Conservation (phyloP, 2,329 filamentous ascomycete species). For the Trichophyton mentagrophytes region DNA sequence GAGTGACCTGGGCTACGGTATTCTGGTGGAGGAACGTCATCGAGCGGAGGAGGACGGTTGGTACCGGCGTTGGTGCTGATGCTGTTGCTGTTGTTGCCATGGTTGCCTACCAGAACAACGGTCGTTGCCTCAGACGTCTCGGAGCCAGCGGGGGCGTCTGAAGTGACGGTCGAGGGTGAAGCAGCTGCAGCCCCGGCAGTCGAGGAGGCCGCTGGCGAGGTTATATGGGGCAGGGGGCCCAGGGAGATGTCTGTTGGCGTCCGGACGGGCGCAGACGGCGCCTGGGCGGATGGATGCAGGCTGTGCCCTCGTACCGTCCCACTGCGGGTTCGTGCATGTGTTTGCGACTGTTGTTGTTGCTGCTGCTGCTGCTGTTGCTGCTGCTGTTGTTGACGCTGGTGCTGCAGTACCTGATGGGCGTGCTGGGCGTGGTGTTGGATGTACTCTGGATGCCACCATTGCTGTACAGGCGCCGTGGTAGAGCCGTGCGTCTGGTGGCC, state of each 20-base stretch:
- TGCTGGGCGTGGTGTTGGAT: conserved; percentile 11
- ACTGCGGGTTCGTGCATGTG: conserved; percentile 50
- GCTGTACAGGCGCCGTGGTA: neutral
- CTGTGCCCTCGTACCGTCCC: conserved; percentile 57
- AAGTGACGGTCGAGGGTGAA: conserved; percentile 28
- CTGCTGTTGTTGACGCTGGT: neutral
- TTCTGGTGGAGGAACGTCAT: conserved; percentile 50
- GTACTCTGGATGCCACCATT: conserved; percentile 24
- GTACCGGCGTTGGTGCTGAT: neutral
- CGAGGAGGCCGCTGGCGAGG: conserved; percentile 22
- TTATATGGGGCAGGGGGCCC: conserved; percentile 64
- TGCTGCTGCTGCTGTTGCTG: neutral
- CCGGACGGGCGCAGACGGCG: conserved; percentile 76
- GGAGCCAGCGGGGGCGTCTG: conserved; percentile 53
- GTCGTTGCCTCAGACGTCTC: conserved; percentile 11
- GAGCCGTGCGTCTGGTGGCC: too few relatives aligned
- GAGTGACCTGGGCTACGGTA: conserved; percentile 48
- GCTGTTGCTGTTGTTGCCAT: conserved; percentile 10
- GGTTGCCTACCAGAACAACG: conserved; percentile 4
- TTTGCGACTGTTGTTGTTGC: conserved; percentile 38
- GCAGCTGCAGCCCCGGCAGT: too few relatives aligned
- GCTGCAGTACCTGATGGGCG: conserved; percentile 6
- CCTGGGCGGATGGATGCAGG: conserved; percentile 40
- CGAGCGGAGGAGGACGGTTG: neutral
- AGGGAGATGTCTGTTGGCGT: conserved; percentile 94